Percentiles rank a stretch among this genome's conserved stretches.
Conservation (phyloP, 139 green algal species). For the Closterium sp. region DNA sequence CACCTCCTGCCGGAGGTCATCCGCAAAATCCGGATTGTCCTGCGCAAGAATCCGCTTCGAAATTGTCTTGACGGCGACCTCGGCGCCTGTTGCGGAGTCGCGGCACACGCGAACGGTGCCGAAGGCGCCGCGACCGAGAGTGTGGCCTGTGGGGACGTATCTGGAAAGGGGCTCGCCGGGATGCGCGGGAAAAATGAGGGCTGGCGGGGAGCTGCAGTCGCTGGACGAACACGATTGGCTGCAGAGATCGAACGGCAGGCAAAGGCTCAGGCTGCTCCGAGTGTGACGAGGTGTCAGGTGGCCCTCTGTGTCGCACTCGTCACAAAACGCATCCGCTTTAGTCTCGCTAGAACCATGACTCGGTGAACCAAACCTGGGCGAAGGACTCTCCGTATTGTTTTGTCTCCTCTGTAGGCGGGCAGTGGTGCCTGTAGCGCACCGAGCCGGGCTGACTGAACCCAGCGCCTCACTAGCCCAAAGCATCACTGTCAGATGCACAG, state of each 20-base stretch:
- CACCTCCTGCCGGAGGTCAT: background rate
- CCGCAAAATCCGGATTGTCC: background rate
- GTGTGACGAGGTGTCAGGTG: background rate
- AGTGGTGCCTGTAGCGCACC: background rate
- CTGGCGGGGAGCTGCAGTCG: background rate
- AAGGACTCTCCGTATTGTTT: background rate
- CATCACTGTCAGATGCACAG: background rate
- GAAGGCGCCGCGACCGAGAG: background rate
- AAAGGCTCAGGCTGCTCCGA: background rate
- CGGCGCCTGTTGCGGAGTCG: background rate
- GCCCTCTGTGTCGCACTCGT: background rate
- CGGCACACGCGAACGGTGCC: background rate
- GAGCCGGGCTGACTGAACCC: background rate
- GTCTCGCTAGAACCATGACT: background rate
- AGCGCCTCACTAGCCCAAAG: background rate
- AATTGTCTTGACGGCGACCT: background rate
- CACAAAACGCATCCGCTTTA: background rate
- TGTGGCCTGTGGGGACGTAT: background rate
- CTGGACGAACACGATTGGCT: background rate
- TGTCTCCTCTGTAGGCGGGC: background rate
- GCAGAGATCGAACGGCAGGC: background rate
- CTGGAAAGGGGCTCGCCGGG: background rate
- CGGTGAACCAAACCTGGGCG: background rate
- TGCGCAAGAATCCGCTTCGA: background rate
- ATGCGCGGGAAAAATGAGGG: background rate